Evolutionary conservation across 371 early-diverging fungal species (phyloP).

Genomic region (Rhizopus delemar): DNA sequence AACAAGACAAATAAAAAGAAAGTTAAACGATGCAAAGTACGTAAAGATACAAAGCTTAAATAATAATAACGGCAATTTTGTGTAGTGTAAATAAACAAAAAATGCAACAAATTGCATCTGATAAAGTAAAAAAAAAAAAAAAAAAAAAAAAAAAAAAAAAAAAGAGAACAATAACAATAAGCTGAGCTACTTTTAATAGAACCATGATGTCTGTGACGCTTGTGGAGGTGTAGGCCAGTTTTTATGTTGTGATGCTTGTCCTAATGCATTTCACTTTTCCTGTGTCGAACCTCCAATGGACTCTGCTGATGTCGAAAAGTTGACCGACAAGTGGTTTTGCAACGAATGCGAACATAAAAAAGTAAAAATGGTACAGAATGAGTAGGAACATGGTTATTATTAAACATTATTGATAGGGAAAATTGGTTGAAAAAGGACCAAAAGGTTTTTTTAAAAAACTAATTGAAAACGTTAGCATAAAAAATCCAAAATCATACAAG

Average conservation of each 20-base stretch:
- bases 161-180: too few species aligned
- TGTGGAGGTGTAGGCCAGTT: conserved; percentile 68
- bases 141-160: too few species aligned
- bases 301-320: conserved; percentile 43
- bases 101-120: too few species aligned
- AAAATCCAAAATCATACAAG: conserved; percentile 51
- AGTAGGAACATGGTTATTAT: conserved; percentile 6
- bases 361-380: conserved; percentile 15
- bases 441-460: conserved; percentile 39
- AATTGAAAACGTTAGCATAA: conserved; percentile 37
- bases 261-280: conserved; percentile 72
- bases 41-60: too few species aligned
- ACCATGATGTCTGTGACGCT: conserved; percentile 67
- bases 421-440: neutral
- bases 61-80: too few species aligned
- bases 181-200: conserved; percentile 27
- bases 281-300: conserved; percentile 77
- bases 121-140: too few species aligned
- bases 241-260: conserved; percentile 76
- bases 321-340: conserved; percentile 67
- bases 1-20: too few species aligned
- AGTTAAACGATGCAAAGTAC: too few species aligned
- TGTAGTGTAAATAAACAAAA: too few species aligned
- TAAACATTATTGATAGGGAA: conserved; percentile 9
- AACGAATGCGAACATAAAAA: conserved; percentile 52